These are phyloP conservation scores for Tolypocladium pustulatum DNA, from an alignment of 2,329 filamentous ascomycete genomes.

Conservation along the genomic window DNA sequence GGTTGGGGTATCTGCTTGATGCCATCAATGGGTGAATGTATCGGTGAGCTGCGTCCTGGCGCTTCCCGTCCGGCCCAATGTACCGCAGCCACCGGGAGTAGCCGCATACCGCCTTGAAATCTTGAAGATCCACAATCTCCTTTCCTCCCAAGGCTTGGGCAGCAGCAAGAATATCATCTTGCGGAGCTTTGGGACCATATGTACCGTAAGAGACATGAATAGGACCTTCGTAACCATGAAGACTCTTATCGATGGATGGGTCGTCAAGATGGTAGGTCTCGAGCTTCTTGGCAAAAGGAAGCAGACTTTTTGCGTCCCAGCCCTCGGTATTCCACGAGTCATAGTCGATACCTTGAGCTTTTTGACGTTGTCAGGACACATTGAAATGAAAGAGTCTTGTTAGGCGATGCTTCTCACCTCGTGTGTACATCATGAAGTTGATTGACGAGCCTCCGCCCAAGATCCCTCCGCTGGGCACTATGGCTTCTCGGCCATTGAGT, in stretches of 20 bases:
- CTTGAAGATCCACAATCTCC: constrained; percentile 42
- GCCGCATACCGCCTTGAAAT: constrained; percentile 28
- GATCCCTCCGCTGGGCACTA: constrained; percentile 14
- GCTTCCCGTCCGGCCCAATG: constrained; percentile 34
- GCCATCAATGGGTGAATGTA: constrained; percentile 28
- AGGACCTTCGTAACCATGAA: constrained; percentile 45
- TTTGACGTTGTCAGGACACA: background rate
- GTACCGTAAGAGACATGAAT: constrained; percentile 43
- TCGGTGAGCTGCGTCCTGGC: constrained; percentile 46
- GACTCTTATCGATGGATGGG: constrained; percentile 23
- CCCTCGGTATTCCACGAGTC: constrained; percentile 23
- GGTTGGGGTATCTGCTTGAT: constrained; percentile 36
- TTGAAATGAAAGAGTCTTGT: background rate
- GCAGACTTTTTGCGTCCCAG: constrained; percentile 20
- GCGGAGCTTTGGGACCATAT: constrained; percentile 25
- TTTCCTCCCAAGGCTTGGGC: constrained; percentile 30
- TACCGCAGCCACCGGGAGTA: constrained; percentile 25
- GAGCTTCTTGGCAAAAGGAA: constrained; percentile 27
- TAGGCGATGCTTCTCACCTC: constrained; percentile 4
- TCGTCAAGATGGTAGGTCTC: constrained; percentile 39
- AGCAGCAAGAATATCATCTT: constrained; percentile 39
- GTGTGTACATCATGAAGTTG: constrained; percentile 21
- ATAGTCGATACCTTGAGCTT: constrained; percentile 18
- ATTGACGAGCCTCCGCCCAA: constrained; percentile 22
- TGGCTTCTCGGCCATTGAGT: constrained; percentile 11